Base-by-base conservation (phyloP, 176 grass and related monocot species). In the Eragrostis curvula region DNA sequence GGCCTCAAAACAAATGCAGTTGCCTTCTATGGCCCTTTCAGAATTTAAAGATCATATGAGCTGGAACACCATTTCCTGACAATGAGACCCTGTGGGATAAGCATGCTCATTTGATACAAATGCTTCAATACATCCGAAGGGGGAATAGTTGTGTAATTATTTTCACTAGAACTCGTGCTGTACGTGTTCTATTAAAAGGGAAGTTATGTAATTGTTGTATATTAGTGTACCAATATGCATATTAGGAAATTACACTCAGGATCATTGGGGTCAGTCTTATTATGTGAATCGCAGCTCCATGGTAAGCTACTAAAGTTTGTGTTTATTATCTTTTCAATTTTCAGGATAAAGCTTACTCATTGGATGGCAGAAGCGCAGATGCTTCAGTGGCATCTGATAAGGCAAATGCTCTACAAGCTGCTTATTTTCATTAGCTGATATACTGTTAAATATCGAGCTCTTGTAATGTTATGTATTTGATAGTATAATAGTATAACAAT, bases 321-420 rank as follows among this genome's bases (percentile, higher is more conserved):
- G 18, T 13, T 21, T 20, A 8, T 0, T 45, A 73, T 27, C 13
- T 18, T 70, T 67, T 68, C 28, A 32, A 29, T 14, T 75, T 68
- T 68, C 80, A 91, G 92, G 92, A 48, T 52, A 89, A 88, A 76
- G 83, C 88, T 25, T 89, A 89, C 65, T 39, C 80, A 12, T 32
- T 74, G 58, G 86, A 84, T 29, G 92, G 91, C 68, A 82, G 77
- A 68, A 36, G 8, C 2, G 24, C 28, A n/a, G 80, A 91, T 75
- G 88, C 88, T 81, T 75, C 51, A 0, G 55, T 70, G 24, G 88
- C 86, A 74, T 74, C 83, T 0, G 77, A 89, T 50, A 84, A 84
- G 80, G 83, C 80, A 50, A 84, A 89, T 70, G 74, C 44, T 81
- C 83, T 94, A 45, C 74, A 84, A 69, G 59, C 70, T 57, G 28